Base-by-base conservation (phyloP, 2,329 filamentous ascomycete species). In the Aureobasidium melanogenum region DNA sequence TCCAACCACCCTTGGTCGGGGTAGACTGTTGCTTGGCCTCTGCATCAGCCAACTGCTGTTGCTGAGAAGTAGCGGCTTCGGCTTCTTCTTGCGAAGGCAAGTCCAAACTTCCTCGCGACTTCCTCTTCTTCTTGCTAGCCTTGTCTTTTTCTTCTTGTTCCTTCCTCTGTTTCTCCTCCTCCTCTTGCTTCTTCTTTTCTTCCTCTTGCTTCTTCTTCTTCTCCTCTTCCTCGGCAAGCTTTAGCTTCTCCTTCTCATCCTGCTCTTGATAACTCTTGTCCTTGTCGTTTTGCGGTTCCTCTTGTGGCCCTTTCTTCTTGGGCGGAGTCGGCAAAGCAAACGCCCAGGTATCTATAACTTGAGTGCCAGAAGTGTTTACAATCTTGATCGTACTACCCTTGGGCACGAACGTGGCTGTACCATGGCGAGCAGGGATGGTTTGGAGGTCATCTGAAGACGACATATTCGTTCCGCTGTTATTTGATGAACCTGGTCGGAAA, bases 391-490 rank as follows among this genome's bases (percentile, higher is more conserved):
- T 74, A 60, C 76, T 72, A 22, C 77, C 78, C 24, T 74, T 71
- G 5, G 78, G 78, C 61, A 80, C 78, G 62, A 79, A 80, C 1
- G 78, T 80, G 12, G 78, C 78, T 8, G 77, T 76, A 64, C 77
- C 78, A 70, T 79, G 77, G 56, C 77, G 72, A 22, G 78, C 78
- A 12, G 76, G 77, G 59, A 80, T 79, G 1, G 74, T 76, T 62
- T 80, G 78, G 15, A 55, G 48, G 19, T 61, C 59, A 8, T 61
- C 50, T 41, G 32, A 7, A 17, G 52, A 56, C 28, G 39, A 36
- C 39, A 57, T 57, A 30, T 19, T 34, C n/a, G 24, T 46, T n/a
- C 5, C 17, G 22, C 24, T 28, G 24, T 46, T 6, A 12, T 19
- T 38, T 38, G 48, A 1, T 32, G 19, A 26, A 17, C 24, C 19